Evolutionary conservation across 2,329 filamentous ascomycete species (phyloP).

Genomic region (Hypoxylon rubiginosum): DNA sequence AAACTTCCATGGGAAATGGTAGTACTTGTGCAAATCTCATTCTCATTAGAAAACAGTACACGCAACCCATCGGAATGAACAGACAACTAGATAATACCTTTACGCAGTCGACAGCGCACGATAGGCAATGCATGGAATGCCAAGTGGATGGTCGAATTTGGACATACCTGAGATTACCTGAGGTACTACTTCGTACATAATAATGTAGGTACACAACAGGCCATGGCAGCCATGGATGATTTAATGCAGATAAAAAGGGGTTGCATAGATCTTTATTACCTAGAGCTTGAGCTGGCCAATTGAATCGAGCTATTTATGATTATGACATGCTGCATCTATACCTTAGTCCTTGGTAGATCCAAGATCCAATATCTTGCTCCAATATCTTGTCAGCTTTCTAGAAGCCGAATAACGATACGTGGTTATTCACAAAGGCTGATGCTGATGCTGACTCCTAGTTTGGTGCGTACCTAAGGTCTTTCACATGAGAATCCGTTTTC

Average conservation of each 20-base stretch:
- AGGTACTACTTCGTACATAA: no score
- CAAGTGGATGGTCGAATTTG: slow-evolving; percentile 21
- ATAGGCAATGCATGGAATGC: slow-evolving; percentile 20
- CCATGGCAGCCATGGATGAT: background rate
- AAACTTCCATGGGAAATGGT: background rate
- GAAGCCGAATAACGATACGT: slow-evolving; percentile 13
- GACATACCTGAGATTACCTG: slow-evolving; percentile 1
- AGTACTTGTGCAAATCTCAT: background rate
- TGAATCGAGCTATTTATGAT: slow-evolving; percentile 1
- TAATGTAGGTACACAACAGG: slow-evolving; percentile 8
- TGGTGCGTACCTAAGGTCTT: background rate
- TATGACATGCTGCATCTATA: slow-evolving; percentile 12
- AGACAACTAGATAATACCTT: background rate
- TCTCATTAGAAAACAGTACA: background rate
- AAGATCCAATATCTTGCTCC: background rate
- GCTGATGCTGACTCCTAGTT: background rate
- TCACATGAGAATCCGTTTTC: background rate
- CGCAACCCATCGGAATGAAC: background rate
- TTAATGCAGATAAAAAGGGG: slow-evolving; percentile 32
- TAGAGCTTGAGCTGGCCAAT: slow-evolving; percentile 10
- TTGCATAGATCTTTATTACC: slow-evolving; percentile 22
- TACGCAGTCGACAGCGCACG: background rate
- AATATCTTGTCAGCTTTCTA: slow-evolving; percentile 16
- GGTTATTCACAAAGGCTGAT: background rate
- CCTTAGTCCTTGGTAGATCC: no score